Conservation (phyloP, 2,329 filamentous ascomycete genomes). For the Alternaria postmessia region DNA sequence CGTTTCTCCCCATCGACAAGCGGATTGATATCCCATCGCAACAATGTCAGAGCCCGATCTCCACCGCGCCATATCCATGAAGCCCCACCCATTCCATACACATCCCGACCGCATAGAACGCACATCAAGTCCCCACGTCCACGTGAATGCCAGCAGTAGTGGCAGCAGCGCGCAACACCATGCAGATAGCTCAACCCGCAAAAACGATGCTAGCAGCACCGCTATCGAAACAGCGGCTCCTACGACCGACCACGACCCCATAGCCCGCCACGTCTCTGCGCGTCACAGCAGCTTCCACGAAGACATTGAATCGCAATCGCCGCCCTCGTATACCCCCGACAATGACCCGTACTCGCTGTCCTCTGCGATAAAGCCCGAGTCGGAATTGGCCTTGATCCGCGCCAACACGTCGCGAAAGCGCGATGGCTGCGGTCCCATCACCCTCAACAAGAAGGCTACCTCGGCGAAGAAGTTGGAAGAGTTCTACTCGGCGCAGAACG, state of each 20-base stretch:
- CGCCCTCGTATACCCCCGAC: slow-evolving; percentile 67
- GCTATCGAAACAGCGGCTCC: slow-evolving; percentile 48
- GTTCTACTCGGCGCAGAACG: slow-evolving; percentile 92
- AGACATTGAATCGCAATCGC: slow-evolving; percentile 58
- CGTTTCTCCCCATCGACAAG: neutral
- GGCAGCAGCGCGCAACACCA: slow-evolving; percentile 22
- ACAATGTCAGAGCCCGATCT: slow-evolving; percentile 57
- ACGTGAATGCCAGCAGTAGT: slow-evolving; percentile 13
- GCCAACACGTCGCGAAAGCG: slow-evolving; percentile 84
- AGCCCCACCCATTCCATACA: slow-evolving; percentile 54
- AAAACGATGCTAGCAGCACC: slow-evolving; percentile 49
- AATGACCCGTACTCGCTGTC: slow-evolving; percentile 86
- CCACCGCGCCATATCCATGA: slow-evolving; percentile 58
- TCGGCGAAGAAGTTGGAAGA: slow-evolving; percentile 69
- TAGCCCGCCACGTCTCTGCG: slow-evolving; percentile 44
- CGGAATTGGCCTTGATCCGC: slow-evolving; percentile 78
- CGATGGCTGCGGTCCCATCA: slow-evolving; percentile 59
- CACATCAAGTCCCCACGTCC: slow-evolving; percentile 39
- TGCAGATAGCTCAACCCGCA: slow-evolving; percentile 23
- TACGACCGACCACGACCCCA: slow-evolving; percentile 44
- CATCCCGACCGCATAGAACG: slow-evolving; percentile 40
- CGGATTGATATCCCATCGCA: neutral
- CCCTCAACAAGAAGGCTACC: slow-evolving; percentile 52
- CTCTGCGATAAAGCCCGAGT: slow-evolving; percentile 76
- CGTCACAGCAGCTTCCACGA: slow-evolving; percentile 21